phyloP scores from a whole-genome alignment of 1,139 yeast genomes.

The Pneumocystis oryctolagi region DNA sequence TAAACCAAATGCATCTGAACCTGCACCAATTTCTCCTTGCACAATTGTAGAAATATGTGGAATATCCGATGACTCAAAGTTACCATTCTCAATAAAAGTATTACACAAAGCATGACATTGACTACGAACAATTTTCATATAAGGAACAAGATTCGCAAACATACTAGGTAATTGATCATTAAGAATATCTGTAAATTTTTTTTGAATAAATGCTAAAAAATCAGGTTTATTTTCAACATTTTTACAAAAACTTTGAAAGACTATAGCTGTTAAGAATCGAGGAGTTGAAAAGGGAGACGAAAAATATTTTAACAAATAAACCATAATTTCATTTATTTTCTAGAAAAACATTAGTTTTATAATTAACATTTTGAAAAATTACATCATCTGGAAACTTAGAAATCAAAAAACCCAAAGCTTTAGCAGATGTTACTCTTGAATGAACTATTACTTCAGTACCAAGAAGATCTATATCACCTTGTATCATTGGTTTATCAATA shows the following conservation, averaged over 20 bases:
- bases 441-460: constrained; percentile 62
- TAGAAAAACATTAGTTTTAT: background rate
- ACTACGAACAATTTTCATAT: constrained; percentile 68
- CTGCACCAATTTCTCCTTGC: constrained; percentile 89
- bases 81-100: constrained; percentile 62
- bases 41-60: constrained; percentile 81
- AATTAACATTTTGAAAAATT: constrained; percentile 16
- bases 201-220: constrained; percentile 23
- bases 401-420: constrained; percentile 58
- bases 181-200: constrained; percentile 31
- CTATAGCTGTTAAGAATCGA: constrained; percentile 51
- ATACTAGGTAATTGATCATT: constrained; percentile 34
- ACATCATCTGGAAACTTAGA: constrained; percentile 18
- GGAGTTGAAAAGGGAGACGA: constrained; percentile 66
- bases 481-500: constrained; percentile 82
- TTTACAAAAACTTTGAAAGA: constrained; percentile 58
- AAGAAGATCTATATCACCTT: constrained; percentile 79
- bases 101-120: constrained; percentile 73
- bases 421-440: constrained; percentile 63
- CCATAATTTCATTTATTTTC: constrained; percentile 25
- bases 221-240: constrained; percentile 19
- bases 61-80: constrained; percentile 55
- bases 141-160: constrained; percentile 77
- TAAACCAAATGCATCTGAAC: constrained; percentile 79
- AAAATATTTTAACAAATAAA: constrained; percentile 31